Conservation (phyloP, 805 yeast species). For the Wickerhamiella shivajii region DNA sequence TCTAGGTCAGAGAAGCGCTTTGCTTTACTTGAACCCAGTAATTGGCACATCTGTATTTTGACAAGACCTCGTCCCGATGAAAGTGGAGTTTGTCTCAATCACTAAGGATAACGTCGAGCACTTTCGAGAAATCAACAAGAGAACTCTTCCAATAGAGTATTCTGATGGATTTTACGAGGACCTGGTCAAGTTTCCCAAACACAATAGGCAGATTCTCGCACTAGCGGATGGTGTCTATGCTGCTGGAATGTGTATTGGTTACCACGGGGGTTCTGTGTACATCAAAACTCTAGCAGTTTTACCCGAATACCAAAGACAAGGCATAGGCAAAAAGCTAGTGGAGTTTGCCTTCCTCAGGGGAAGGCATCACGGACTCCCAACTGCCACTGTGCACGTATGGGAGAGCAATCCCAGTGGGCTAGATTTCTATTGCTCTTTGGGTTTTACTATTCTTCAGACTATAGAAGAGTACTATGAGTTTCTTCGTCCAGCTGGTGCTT, state of each 20-base stretch:
- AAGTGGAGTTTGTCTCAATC: slow-evolving; percentile 2
- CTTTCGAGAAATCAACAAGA: background rate
- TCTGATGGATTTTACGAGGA: slow-evolving; percentile 1
- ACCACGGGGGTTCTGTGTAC: background rate
- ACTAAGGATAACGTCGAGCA: background rate
- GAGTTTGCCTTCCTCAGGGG: background rate
- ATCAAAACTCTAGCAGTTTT: slow-evolving; percentile 6
- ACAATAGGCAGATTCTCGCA: slow-evolving; percentile 1
- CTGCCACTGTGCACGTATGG: slow-evolving; percentile 6
- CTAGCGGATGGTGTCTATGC: background rate
- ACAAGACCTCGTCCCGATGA: background rate
- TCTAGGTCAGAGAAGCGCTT: background rate
- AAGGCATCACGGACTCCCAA: background rate
- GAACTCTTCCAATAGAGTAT: background rate
- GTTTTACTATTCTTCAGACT: background rate
- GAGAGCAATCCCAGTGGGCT: background rate
- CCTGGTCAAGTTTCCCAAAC: background rate
- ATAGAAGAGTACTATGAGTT: background rate
- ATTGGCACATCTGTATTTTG: background rate
- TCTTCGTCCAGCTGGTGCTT: slow-evolving; percentile 3
- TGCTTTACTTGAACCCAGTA: background rate
- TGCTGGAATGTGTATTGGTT: slow-evolving; percentile 1
- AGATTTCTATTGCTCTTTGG: slow-evolving; percentile 3
- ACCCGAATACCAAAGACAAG: background rate
- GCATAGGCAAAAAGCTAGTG: slow-evolving; percentile 3